phyloP scores from a whole-genome alignment of 78 protist species.

The Protostelium mycophagum region DNA sequence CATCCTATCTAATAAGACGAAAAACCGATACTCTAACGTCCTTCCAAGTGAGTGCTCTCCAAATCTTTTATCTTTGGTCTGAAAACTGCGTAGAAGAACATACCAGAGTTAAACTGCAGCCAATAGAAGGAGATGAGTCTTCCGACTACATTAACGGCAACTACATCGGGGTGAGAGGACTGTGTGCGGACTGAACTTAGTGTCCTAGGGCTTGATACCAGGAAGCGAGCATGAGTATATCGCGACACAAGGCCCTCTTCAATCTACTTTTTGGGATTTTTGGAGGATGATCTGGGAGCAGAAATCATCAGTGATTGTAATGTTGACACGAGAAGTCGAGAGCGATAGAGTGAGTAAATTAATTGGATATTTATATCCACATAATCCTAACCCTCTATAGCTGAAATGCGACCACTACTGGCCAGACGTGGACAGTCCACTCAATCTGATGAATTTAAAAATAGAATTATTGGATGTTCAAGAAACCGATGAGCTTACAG shows the following conservation, averaged over 20 bases:
- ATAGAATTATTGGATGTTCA: constrained; percentile 14
- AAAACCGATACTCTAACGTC: constrained; percentile 67
- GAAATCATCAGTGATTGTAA: constrained; percentile 48
- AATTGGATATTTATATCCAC: too few species aligned
- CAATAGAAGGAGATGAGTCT: constrained; percentile 25
- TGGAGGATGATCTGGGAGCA: constrained; percentile 76
- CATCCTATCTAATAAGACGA: constrained; percentile 16
- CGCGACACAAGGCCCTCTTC: constrained; percentile 75
- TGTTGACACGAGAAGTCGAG: constrained; percentile 58
- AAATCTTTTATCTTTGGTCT: neutral
- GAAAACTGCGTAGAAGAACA: constrained; percentile 19
- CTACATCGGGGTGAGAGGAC: constrained; percentile 45
- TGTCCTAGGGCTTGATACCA: neutral
- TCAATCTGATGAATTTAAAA: constrained; percentile 10
- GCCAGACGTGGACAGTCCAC: constrained; percentile 18
- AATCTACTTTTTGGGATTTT: constrained; percentile 57
- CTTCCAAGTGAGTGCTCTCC: constrained; percentile 31
- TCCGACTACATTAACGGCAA: constrained; percentile 78
- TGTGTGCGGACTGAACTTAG: neutral
- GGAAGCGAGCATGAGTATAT: constrained; percentile 24
- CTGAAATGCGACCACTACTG: constrained; percentile 57
- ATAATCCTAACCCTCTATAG: neutral
- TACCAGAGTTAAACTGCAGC: constrained; percentile 49
- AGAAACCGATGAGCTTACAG: constrained; percentile 22
- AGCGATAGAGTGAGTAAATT: constrained; percentile 3